Evolutionary conservation across 1,139 yeast species (phyloP).

Genomic region (Candida neerlandica): DNA sequence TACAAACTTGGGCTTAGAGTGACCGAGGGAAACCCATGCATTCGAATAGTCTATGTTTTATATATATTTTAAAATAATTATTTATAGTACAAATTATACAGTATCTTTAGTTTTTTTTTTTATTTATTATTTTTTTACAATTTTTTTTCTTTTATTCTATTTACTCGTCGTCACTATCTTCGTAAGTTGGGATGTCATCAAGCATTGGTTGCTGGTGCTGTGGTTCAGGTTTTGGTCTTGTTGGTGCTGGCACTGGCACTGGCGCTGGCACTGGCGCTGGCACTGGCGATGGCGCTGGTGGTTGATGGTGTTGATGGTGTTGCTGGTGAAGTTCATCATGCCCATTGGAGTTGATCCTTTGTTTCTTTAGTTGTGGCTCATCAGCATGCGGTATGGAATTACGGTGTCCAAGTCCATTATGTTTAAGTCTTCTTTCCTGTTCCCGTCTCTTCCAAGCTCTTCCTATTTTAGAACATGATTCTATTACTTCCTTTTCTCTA

Average conservation of each 20-base stretch:
- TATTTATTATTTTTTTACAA: too few relatives aligned
- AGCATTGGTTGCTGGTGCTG: slow-evolving; percentile 9
- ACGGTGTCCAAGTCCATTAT: slow-evolving; percentile 10
- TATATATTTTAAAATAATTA: background rate
- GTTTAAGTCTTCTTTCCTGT: slow-evolving; percentile 26
- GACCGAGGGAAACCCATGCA: background rate
- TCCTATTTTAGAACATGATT: slow-evolving; percentile 37
- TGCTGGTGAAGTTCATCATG: slow-evolving; percentile 3
- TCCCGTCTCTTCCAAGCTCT: slow-evolving; percentile 41
- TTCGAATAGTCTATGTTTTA: background rate
- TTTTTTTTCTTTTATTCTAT: background rate
- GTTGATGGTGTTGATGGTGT: background rate
- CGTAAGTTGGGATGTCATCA: slow-evolving; percentile 43
- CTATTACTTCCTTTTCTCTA: slow-evolving; percentile 69
- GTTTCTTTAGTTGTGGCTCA: slow-evolving; percentile 14
- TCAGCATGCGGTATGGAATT: slow-evolving; percentile 8
- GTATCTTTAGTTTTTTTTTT: slow-evolving; percentile 1
- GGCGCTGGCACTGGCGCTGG: background rate
- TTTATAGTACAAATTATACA: slow-evolving; percentile 4
- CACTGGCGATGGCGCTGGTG: slow-evolving; percentile 3
- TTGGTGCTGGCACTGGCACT: slow-evolving; percentile 12
- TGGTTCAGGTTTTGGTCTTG: slow-evolving; percentile 17
- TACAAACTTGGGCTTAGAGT: slow-evolving; percentile 34
- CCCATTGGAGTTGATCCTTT: slow-evolving; percentile 7
- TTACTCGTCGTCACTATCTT: slow-evolving; percentile 42